Evolutionary conservation across 768 basidiomycete genomes (phyloP).

Genomic region (Phlegmacium glaucopus): DNA sequence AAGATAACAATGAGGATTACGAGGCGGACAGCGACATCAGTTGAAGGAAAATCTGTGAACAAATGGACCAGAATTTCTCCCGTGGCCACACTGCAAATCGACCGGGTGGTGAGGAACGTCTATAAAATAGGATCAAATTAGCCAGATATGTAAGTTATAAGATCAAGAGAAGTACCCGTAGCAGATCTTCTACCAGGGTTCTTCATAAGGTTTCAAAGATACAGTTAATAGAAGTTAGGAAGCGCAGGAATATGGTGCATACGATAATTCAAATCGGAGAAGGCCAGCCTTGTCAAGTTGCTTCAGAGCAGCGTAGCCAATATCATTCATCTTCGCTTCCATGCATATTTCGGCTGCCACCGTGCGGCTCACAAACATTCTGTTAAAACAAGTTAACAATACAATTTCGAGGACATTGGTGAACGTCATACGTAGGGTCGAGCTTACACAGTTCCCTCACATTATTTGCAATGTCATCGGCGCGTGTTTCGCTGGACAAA

Average conservation of each 20-base stretch:
- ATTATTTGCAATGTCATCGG: constrained; percentile 64
- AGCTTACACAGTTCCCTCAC: constrained; percentile 70
- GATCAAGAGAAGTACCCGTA: constrained; percentile 45
- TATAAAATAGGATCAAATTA: constrained; percentile 23
- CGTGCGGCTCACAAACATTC: constrained; percentile 81
- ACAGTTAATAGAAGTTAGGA: constrained; percentile 13
- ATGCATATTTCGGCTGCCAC: constrained; percentile 83
- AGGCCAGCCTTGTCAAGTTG: constrained; percentile 59
- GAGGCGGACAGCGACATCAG: constrained; percentile 57
- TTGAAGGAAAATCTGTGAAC: constrained; percentile 63
- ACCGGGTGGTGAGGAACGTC: constrained; percentile 70
- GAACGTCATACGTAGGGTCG: constrained; percentile 53
- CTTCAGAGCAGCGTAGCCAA: constrained; percentile 68
- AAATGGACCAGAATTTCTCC: constrained; percentile 57
- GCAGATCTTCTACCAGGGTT: constrained; percentile 60
- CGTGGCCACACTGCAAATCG: constrained; percentile 49
- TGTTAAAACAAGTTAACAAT: constrained; percentile 23
- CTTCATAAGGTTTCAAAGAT: constrained; percentile 5
- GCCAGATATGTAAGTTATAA: neutral
- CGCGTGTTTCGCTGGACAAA: constrained; percentile 44
- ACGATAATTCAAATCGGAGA: constrained; percentile 69
- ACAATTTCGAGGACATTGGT: constrained; percentile 3
- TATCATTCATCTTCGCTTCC: constrained; percentile 71
- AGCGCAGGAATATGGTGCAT: constrained; percentile 20
- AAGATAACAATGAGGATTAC: constrained; percentile 75